These are phyloP conservation scores for Pleurostoma richardsiae DNA, from an alignment of 2,329 filamentous ascomycete species.

Conservation along the genomic window DNA sequence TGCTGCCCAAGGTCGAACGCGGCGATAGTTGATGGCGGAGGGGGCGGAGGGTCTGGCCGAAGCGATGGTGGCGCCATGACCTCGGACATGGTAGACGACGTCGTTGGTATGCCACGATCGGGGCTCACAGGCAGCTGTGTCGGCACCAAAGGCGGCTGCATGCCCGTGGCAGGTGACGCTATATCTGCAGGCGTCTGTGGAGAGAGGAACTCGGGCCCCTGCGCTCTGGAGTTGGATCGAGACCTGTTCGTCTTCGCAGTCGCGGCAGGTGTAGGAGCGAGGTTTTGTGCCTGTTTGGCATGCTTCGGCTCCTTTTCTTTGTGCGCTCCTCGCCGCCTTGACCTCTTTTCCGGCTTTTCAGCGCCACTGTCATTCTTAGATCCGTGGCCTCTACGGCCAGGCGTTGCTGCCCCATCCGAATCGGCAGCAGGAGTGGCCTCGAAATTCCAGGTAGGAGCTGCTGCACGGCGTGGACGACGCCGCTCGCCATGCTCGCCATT, in stretches of 20 bases:
- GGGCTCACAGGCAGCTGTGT: slow-evolving; percentile 20
- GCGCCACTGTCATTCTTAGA: slow-evolving; percentile 33
- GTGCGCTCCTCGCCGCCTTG: slow-evolving; percentile 32
- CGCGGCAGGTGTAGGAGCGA: slow-evolving; percentile 39
- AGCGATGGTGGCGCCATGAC: slow-evolving; percentile 53
- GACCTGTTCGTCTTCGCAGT: slow-evolving; percentile 42
- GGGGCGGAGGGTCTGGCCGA: slow-evolving; percentile 46
- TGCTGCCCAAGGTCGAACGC: slow-evolving; percentile 45
- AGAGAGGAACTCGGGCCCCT: slow-evolving; percentile 33
- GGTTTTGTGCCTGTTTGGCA: slow-evolving; percentile 34
- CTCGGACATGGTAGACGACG: slow-evolving; percentile 32
- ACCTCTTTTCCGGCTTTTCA: slow-evolving; percentile 38
- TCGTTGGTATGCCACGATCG: slow-evolving; percentile 13
- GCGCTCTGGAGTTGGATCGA: slow-evolving; percentile 48
- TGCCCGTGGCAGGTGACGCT: slow-evolving; percentile 17
- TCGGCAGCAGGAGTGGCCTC: slow-evolving; percentile 52
- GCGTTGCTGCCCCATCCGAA: slow-evolving; percentile 56
- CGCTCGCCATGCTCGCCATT: slow-evolving; percentile 56
- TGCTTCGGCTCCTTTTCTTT: slow-evolving; percentile 26
- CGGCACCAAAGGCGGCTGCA: slow-evolving; percentile 35
- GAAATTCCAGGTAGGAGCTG: slow-evolving; percentile 67
- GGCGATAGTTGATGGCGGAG: slow-evolving; percentile 39
- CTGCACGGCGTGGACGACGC: slow-evolving; percentile 56
- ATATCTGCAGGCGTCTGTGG: slow-evolving; percentile 27
- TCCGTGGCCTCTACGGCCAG: slow-evolving; percentile 40